A percentile compares a stretch with the other conserved stretches of the same genome.
These are phyloP conservation scores for Backusella australiensis DNA, from an alignment of 192 early-diverging fungal genomes.

Conservation along the genomic window DNA sequence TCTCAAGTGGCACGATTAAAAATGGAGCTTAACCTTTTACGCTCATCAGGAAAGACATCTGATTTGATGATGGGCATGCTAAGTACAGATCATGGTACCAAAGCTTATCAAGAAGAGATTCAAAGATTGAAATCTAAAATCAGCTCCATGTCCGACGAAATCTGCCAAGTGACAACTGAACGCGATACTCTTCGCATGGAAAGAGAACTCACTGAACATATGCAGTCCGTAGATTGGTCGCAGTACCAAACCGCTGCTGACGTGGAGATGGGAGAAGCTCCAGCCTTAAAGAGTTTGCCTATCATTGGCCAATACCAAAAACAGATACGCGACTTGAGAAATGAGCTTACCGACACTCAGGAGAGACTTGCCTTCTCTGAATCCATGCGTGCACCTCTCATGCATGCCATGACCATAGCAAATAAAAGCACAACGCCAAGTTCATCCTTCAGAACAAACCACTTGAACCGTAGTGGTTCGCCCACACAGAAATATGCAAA, in stretches of 20 bases:
- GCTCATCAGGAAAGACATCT: neutral
- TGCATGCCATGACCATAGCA: conserved; percentile 10
- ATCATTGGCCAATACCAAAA: conserved; percentile 24
- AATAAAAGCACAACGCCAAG: neutral
- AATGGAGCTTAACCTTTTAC: conserved; percentile 36
- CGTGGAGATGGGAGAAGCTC: neutral
- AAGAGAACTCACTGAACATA: conserved; percentile 21
- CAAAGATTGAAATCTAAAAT: conserved; percentile 43
- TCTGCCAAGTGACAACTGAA: conserved; percentile 41
- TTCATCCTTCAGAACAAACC: neutral
- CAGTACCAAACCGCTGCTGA: neutral
- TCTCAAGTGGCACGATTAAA: conserved; percentile 47
- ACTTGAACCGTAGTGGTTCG: neutral
- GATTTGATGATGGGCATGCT: conserved; percentile 1
- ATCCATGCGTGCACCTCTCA: conserved; percentile 9
- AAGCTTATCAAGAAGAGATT: conserved; percentile 28
- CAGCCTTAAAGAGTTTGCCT: neutral
- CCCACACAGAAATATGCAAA: neutral
- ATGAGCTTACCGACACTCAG: conserved; percentile 31
- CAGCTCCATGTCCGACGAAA: conserved; percentile 35
- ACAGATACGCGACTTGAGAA: conserved; percentile 26
- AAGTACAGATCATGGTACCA: neutral
- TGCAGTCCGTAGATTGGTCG: neutral
- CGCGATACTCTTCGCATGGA: conserved; percentile 51
- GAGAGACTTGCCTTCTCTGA: conserved; percentile 32